phyloP scores from a whole-genome alignment of 169 alveolate genomes.

The Plasmodium malariae region DNA sequence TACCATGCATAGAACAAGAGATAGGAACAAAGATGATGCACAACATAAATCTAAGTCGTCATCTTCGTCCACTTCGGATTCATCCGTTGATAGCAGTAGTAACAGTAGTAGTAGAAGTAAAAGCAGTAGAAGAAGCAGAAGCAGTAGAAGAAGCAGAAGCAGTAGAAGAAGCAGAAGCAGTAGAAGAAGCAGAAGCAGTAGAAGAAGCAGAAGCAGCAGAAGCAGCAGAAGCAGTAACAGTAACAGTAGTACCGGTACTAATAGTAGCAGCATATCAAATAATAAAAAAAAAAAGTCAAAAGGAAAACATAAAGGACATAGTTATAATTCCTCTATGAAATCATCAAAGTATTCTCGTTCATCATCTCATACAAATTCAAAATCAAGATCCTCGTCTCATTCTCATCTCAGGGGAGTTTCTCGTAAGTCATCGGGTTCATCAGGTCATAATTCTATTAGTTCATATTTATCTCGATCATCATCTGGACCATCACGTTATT shows the following conservation, averaged over 20 bases:
- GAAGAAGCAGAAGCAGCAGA: no score
- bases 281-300: background rate
- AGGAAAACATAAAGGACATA: background rate
- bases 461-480: constrained; percentile 35
- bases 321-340: background rate
- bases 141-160: no score
- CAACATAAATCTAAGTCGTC: background rate
- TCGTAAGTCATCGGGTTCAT: background rate
- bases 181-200: no score
- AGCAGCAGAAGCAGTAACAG: constrained; percentile 2
- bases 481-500: background rate
- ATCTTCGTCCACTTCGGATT: background rate
- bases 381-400: constrained; percentile 4
- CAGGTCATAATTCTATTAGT: no score
- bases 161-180: no score
- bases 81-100: constrained; percentile 4
- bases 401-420: background rate
- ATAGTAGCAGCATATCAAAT: background rate
- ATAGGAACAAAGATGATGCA: background rate
- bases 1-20: background rate
- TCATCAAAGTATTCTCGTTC: constrained; percentile 29
- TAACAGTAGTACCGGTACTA: background rate
- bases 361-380: constrained; percentile 29
- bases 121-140: no score
- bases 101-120: constrained; percentile 1